Evolutionary conservation across 345 rosid species (phyloP).

Genomic region (Ceriops zippeliana): DNA sequence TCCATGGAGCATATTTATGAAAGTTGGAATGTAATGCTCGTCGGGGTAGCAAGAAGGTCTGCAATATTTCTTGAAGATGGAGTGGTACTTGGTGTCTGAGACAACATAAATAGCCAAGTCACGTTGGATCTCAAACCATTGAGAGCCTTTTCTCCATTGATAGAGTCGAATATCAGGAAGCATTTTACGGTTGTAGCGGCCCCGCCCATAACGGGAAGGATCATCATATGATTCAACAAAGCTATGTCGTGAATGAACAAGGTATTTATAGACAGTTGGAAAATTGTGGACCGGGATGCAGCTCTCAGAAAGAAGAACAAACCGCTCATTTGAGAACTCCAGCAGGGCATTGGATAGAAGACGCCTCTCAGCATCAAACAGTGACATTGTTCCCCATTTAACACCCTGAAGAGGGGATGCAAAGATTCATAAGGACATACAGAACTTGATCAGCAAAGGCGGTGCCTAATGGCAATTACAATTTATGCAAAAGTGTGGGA

Average conservation of each 20-base stretch:
- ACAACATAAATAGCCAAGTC: slow-evolving; percentile 53
- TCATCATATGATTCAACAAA: slow-evolving; percentile 84
- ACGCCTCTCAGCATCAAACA: slow-evolving; percentile 86
- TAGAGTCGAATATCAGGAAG: slow-evolving; percentile 68
- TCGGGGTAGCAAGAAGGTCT: slow-evolving; percentile 93
- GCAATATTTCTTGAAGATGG: slow-evolving; percentile 64
- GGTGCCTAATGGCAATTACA: not conserved
- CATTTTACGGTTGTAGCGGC: slow-evolving; percentile 85
- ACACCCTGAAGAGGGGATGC: slow-evolving; percentile 49
- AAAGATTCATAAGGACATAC: not conserved
- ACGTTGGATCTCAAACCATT: slow-evolving; percentile 88
- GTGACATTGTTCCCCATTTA: slow-evolving; percentile 67
- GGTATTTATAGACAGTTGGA: slow-evolving; percentile 70
- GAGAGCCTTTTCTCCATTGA: slow-evolving; percentile 94
- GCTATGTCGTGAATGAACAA: slow-evolving; percentile 60
- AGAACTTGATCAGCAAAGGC: not conserved
- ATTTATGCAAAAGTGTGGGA: too few species aligned
- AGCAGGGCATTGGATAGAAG: slow-evolving; percentile 84
- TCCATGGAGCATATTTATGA: slow-evolving; percentile 77
- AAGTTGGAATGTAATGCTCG: slow-evolving; percentile 87
- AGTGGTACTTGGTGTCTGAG: slow-evolving; percentile 64
- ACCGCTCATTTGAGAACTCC: slow-evolving; percentile 83
- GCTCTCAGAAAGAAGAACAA: slow-evolving; percentile 90
- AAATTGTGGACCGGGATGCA: slow-evolving; percentile 88
- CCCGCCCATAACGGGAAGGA: slow-evolving; percentile 85